These are phyloP conservation scores for Scytalidium sp. DNA, from an alignment of 2,329 filamentous ascomycete genomes.

Conservation along the genomic window DNA sequence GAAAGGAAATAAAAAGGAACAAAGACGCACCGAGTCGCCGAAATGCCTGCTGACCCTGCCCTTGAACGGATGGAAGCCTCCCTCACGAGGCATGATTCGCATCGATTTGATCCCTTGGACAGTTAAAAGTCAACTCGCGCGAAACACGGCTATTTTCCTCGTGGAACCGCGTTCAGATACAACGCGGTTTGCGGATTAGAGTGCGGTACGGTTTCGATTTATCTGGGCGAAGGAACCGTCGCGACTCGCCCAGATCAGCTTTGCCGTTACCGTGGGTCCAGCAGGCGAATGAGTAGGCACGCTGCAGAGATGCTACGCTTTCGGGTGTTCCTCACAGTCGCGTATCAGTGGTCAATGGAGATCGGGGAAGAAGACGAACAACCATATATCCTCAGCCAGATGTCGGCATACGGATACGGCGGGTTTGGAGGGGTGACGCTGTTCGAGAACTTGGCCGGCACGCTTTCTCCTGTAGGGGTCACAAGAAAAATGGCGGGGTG, in stretches of 20 bases:
- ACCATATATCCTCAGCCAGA: neutral
- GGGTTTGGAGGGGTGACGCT: neutral
- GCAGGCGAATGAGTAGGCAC: too few relatives aligned
- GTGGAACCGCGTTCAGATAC: too few relatives aligned
- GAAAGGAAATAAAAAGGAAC: slow-evolving; percentile 3
- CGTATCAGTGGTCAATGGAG: neutral
- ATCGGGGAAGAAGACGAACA: neutral
- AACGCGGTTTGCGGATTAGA: too few relatives aligned
- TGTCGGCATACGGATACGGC: neutral
- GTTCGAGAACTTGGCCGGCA: neutral
- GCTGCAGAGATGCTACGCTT: neutral
- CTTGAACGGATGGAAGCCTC: slow-evolving; percentile 50
- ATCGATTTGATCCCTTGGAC: neutral
- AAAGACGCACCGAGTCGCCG: slow-evolving; percentile 41
- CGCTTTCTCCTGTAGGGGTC: neutral
- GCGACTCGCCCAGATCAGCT: too few relatives aligned
- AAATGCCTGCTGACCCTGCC: slow-evolving; percentile 49
- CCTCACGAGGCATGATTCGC: slow-evolving; percentile 22
- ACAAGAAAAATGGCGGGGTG: neutral
- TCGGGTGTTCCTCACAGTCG: neutral
- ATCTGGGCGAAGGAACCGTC: too few relatives aligned
- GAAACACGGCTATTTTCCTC: too few relatives aligned
- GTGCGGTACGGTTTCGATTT: too few relatives aligned
- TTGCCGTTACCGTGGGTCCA: too few relatives aligned
- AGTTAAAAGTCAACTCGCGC: too few relatives aligned